Percentiles rank a stretch among this genome's conserved stretches.
phyloP scores from a whole-genome alignment of 2,329 filamentous ascomycete species.

The Orbilia brochopaga region DNA sequence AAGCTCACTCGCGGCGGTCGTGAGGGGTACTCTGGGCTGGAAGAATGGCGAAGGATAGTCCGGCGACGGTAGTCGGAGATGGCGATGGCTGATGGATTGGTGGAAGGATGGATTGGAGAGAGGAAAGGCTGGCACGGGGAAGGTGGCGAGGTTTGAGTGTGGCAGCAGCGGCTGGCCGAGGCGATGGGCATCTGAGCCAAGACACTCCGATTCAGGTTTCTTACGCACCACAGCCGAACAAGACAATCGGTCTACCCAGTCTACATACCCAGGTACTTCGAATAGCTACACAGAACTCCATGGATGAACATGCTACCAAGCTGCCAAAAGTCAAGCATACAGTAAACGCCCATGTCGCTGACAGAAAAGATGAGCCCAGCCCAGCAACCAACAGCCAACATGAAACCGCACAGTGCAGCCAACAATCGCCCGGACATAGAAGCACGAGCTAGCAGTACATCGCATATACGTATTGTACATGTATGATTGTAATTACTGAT shows the following conservation, averaged over 20 bases:
- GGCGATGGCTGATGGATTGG: constrained; percentile 14
- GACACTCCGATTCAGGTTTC: no score
- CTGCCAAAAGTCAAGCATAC: constrained; percentile 2
- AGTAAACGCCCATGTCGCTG: no score
- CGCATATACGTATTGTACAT: no score
- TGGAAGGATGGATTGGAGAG: background rate
- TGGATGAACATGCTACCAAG: background rate
- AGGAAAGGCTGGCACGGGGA: constrained; percentile 2
- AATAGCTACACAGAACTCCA: background rate
- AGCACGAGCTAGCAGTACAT: no score
- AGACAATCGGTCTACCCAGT: no score
- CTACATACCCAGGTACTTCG: no score
- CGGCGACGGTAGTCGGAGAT: constrained; percentile 6
- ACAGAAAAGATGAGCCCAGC: background rate
- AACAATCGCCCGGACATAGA: no score
- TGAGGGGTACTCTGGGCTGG: background rate
- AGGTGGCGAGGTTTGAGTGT: constrained; percentile 25
- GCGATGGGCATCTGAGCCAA: constrained; percentile 15
- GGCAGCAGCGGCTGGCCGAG: constrained; percentile 17
- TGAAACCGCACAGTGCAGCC: background rate
- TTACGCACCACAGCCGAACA: no score
- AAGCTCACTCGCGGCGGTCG: constrained; percentile 12
- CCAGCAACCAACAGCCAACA: background rate
- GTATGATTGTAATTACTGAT: constrained; percentile 12
- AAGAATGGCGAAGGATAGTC: background rate